These are phyloP conservation scores for Phylloporus sp. DNA, from an alignment of 768 basidiomycete genomes.

Conservation along the genomic window DNA sequence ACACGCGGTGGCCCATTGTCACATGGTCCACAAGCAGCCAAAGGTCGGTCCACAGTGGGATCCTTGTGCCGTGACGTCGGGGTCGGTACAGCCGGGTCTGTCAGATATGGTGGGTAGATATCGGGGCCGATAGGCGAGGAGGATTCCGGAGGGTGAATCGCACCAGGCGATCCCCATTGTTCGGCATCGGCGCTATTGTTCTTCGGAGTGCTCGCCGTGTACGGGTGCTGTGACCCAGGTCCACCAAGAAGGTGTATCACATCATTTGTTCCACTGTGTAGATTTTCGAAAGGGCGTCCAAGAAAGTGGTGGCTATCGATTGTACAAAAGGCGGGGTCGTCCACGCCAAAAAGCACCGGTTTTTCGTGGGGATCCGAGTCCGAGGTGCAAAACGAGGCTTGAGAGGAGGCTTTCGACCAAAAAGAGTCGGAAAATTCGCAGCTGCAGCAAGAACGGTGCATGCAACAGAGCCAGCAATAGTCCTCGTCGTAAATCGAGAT, in stretches of 20 bases:
- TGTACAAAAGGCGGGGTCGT: not conserved
- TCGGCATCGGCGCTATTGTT: slow-evolving; percentile 1
- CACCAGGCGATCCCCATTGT: slow-evolving; percentile 2
- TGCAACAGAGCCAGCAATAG: slow-evolving; percentile 8
- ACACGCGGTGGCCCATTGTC: not conserved
- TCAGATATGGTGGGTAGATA: not conserved
- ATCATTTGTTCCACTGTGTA: not conserved
- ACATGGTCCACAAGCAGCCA: not conserved
- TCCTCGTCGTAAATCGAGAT: not conserved
- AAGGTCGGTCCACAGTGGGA: slow-evolving; percentile 1
- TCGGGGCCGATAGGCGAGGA: slow-evolving; percentile 15
- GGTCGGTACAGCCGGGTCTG: not conserved
- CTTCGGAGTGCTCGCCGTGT: slow-evolving; percentile 4
- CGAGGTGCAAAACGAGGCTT: not conserved
- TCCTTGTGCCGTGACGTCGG: not conserved
- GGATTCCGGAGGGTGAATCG: slow-evolving; percentile 17
- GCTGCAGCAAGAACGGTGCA: not conserved
- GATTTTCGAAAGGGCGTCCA: not conserved
- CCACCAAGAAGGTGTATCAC: not conserved
- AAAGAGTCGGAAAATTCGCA: slow-evolving; percentile 1
- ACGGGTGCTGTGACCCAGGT: not conserved
- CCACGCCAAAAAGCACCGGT: not conserved
- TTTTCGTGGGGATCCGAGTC: slow-evolving; percentile 1
- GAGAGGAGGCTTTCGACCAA: slow-evolving; percentile 7
- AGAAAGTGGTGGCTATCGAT: not conserved